Evolutionary conservation across 768 basidiomycete species (phyloP).

Genomic region (Mycena chlorophos): DNA sequence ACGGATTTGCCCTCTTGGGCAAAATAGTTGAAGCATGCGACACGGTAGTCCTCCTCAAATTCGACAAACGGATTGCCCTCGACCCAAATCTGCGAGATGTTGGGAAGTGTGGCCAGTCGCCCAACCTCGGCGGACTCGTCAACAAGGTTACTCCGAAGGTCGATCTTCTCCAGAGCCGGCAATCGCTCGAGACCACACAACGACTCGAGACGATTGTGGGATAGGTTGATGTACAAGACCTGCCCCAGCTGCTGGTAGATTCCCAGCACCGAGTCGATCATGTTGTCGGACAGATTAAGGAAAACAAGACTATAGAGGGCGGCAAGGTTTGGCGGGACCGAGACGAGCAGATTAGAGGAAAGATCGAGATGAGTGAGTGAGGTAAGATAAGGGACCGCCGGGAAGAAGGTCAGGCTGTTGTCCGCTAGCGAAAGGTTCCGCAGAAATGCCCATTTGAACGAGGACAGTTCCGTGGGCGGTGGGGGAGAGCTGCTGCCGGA

Average conservation of each 20-base stretch:
- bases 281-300: constrained; percentile 96
- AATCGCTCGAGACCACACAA: constrained; percentile 94
- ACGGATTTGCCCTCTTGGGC: constrained; percentile 80
- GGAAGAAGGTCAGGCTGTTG: constrained; percentile 79
- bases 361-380: constrained; percentile 83
- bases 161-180: constrained; percentile 77
- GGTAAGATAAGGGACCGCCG: constrained; percentile 67
- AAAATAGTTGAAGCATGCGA: constrained; percentile 82
- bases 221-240: constrained; percentile 75
- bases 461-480: constrained; percentile 44
- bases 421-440: constrained; percentile 76
- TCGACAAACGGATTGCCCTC: constrained; percentile 82
- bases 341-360: constrained; percentile 87
- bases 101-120: constrained; percentile 75
- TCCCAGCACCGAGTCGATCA: constrained; percentile 93
- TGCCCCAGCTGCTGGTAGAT: constrained; percentile 82
- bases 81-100: constrained; percentile 78
- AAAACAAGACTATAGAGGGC: constrained; percentile 76
- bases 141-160: constrained; percentile 77
- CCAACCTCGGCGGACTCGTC: constrained; percentile 86
- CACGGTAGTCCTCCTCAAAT: constrained; percentile 70
- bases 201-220: constrained; percentile 88
- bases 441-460: constrained; percentile 73
- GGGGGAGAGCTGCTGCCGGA: constrained; percentile 32
- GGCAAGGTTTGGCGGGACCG: constrained; percentile 77